phyloP scores from a whole-genome alignment of 768 basidiomycete species.

The Suillus weaverae region DNA sequence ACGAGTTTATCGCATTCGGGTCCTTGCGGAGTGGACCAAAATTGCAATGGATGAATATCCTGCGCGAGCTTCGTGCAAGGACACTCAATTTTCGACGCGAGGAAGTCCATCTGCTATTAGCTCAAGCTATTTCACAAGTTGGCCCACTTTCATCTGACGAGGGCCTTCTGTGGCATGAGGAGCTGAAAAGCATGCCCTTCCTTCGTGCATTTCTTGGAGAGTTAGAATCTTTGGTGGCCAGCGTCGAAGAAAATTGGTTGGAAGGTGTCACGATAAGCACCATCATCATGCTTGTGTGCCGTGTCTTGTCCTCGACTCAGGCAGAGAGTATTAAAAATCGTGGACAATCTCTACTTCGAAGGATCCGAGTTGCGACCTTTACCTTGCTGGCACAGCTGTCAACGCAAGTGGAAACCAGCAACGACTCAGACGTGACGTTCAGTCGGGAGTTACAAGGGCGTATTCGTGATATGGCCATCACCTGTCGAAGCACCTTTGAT shows the following conservation, averaged over 20 bases:
- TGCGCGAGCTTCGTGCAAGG: slow-evolving; percentile 41
- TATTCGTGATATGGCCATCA: slow-evolving; percentile 37
- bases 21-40: slow-evolving; percentile 43
- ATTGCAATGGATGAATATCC: slow-evolving; percentile 53
- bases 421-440: slow-evolving; percentile 4
- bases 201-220: slow-evolving; percentile 36
- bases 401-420: slow-evolving; percentile 18
- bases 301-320: slow-evolving; percentile 34
- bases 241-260: slow-evolving; percentile 44
- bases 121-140: slow-evolving; percentile 46
- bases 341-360: slow-evolving; percentile 30
- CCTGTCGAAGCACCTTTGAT: slow-evolving; percentile 38
- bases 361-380: slow-evolving; percentile 31
- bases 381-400: slow-evolving; percentile 38
- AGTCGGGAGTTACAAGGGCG: slow-evolving; percentile 20
- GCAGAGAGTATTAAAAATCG: slow-evolving; percentile 14
- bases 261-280: slow-evolving; percentile 33
- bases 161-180: slow-evolving; percentile 41
- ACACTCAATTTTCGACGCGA: slow-evolving; percentile 39
- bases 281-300: slow-evolving; percentile 34
- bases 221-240: slow-evolving; percentile 34
- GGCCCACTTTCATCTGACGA: slow-evolving; percentile 28
- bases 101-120: slow-evolving; percentile 43
- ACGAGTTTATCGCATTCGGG: slow-evolving; percentile 48
- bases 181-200: slow-evolving; percentile 35